A percentile compares a stretch with the other conserved stretches of the same genome.
These are phyloP conservation scores for Mycena latifolia DNA, from an alignment of 768 basidiomycete genomes.

Conservation along the genomic window DNA sequence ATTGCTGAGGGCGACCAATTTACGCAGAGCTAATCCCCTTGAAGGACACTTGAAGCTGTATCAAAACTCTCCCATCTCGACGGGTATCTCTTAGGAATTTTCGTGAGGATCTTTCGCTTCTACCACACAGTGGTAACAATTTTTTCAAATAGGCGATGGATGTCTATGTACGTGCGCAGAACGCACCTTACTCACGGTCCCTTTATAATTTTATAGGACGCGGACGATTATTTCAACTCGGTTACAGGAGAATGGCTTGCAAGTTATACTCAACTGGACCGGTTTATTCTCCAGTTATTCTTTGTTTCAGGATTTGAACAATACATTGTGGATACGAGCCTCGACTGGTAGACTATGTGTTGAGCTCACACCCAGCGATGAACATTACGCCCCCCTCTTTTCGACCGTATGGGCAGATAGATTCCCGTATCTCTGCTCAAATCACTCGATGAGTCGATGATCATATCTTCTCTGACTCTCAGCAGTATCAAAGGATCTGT, in stretches of 20 bases:
- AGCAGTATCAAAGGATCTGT: background rate
- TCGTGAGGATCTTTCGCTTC: background rate
- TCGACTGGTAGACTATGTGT: constrained; percentile 3
- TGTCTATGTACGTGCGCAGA: background rate
- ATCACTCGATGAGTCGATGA: background rate
- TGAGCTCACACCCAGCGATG: background rate
- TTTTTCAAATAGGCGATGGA: background rate
- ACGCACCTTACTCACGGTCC: background rate
- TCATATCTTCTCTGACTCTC: background rate
- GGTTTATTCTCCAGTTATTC: background rate
- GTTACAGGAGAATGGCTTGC: background rate
- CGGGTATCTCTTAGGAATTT: background rate
- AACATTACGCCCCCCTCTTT: background rate
- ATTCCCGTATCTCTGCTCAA: background rate
- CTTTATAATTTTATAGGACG: background rate
- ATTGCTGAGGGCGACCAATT: background rate
- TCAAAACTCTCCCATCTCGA: background rate
- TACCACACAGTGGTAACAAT: too few species aligned
- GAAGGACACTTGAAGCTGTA: background rate
- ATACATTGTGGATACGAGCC: background rate
- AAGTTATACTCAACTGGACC: background rate
- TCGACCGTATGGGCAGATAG: background rate
- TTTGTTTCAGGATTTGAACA: background rate
- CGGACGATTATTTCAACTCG: background rate
- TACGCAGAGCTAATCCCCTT: background rate